A percentile compares a stretch with the other conserved stretches of the same genome.
These are phyloP conservation scores for Lobulomyces angularis DNA, from an alignment of 192 early-diverging fungal species.

Conservation along the genomic window DNA sequence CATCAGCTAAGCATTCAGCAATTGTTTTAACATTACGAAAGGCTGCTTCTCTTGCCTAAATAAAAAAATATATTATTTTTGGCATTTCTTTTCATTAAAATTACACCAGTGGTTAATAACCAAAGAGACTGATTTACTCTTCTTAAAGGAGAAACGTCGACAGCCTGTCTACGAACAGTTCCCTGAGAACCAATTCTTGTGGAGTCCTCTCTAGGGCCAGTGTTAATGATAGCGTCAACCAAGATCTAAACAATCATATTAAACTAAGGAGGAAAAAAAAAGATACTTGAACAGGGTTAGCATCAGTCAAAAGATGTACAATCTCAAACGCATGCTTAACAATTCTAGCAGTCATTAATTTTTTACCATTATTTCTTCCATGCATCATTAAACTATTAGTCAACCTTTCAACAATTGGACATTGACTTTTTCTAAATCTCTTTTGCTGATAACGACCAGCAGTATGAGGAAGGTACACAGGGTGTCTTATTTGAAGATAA, in stretches of 20 bases:
- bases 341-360: constrained; percentile 96
- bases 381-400: constrained; percentile 99
- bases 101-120: constrained; percentile 84
- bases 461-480: constrained; percentile 95
- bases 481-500: constrained; percentile 29
- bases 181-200: constrained; percentile 95
- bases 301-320: constrained; percentile 93
- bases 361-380: constrained; percentile 99
- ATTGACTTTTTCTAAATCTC: constrained; percentile 96
- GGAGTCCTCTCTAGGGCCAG: constrained; percentile 96
- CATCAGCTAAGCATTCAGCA: constrained; percentile 98
- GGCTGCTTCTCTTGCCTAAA: constrained; percentile 83
- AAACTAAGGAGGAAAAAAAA: too few species aligned
- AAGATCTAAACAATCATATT: too few species aligned
- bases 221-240: constrained; percentile 98
- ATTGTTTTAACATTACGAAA: constrained; percentile 99
- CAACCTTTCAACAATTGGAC: constrained; percentile 96
- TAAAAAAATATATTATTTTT: constrained; percentile 5
- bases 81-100: constrained; percentile 4
- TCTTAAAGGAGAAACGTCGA: constrained; percentile 97
- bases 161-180: constrained; percentile 98
- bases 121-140: constrained; percentile 93
- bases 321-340: constrained; percentile 99
- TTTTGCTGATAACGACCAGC: constrained; percentile 95
- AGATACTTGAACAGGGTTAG: constrained; percentile 98